Percentiles rank a stretch among this genome's conserved stretches.
Evolutionary conservation across 345 rosid genomes (phyloP).

Genomic region (Pugionium cornutum): DNA sequence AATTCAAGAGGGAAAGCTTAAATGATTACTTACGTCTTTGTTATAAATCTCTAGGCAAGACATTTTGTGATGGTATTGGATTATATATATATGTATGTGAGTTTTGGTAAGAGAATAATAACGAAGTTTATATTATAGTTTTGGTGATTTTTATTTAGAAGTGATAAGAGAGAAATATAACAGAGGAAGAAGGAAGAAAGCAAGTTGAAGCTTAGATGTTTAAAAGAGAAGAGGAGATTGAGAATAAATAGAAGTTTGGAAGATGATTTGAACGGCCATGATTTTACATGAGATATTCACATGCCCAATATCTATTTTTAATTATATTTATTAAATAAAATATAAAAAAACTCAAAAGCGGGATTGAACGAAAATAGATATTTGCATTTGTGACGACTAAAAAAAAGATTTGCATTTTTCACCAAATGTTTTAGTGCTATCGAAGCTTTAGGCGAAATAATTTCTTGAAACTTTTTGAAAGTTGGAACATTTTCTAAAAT

Average conservation of each 20-base stretch:
- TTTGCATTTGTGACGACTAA: too few relatives aligned
- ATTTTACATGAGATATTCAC: slow-evolving; percentile 44
- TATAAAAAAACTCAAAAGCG: slow-evolving; percentile 12
- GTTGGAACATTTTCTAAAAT: too few relatives aligned
- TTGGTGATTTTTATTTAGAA: background rate
- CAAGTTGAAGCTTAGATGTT: slow-evolving; percentile 33
- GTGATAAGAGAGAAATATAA: slow-evolving; percentile 29
- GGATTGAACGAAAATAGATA: too few relatives aligned
- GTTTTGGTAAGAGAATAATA: slow-evolving; percentile 16
- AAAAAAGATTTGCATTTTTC: too few relatives aligned
- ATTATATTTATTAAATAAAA: background rate
- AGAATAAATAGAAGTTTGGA: slow-evolving; percentile 53
- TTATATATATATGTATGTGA: slow-evolving; percentile 1
- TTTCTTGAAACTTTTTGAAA: too few relatives aligned
- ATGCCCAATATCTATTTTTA: slow-evolving; percentile 38
- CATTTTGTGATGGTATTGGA: slow-evolving; percentile 35
- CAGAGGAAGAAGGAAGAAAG: slow-evolving; percentile 34
- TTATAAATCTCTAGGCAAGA: slow-evolving; percentile 49
- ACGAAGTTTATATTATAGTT: background rate
- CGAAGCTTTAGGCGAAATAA: too few relatives aligned
- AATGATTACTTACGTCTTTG: slow-evolving; percentile 49
- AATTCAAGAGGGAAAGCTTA: background rate
- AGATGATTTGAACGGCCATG: slow-evolving; percentile 51
- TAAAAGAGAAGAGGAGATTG: slow-evolving; percentile 32
- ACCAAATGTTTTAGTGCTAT: too few relatives aligned